phyloP scores from a whole-genome alignment of 1,139 yeast genomes.

The Neolecta irregularis region DNA sequence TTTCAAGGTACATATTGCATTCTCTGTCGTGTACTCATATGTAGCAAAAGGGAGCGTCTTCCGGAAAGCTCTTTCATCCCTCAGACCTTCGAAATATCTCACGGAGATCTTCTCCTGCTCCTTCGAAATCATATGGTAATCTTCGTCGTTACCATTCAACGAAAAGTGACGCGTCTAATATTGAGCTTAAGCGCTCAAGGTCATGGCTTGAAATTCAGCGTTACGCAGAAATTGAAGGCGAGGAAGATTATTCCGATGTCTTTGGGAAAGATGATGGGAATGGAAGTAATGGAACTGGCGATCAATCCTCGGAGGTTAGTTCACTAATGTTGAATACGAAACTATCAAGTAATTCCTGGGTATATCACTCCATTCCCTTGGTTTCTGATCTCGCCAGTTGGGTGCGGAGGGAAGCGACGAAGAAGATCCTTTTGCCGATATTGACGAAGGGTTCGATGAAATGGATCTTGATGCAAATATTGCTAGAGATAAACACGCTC shows the following conservation, averaged over 20 bases:
- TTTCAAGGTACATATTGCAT: constrained; percentile 2
- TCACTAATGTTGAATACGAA: constrained; percentile 1
- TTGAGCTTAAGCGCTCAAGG: too few relatives aligned
- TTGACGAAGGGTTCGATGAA: constrained; percentile 17
- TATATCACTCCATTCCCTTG: not conserved
- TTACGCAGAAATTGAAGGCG: constrained; percentile 16
- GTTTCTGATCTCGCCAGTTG: not conserved
- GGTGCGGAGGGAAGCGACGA: constrained; percentile 15
- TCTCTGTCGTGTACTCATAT: not conserved
- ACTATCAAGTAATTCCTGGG: constrained; percentile 4
- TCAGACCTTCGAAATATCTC: constrained; percentile 2
- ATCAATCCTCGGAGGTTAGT: constrained; percentile 4
- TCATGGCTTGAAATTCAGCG: constrained; percentile 4
- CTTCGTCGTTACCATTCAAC: constrained; percentile 1
- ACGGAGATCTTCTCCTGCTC: constrained; percentile 1
- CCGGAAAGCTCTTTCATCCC: constrained; percentile 2
- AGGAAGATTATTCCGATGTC: constrained; percentile 17
- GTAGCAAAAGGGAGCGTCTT: constrained; percentile 1
- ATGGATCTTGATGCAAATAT: constrained; percentile 18
- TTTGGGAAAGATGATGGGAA: constrained; percentile 12
- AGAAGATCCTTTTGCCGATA: constrained; percentile 21
- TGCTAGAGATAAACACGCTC: constrained; percentile 19
- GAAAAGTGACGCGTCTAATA: constrained; percentile 1
- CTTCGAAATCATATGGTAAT: not conserved
- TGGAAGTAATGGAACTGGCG: not conserved